These are phyloP conservation scores for Chlorella sp. DNA, from an alignment of 139 green algal genomes.

Conservation along the genomic window DNA sequence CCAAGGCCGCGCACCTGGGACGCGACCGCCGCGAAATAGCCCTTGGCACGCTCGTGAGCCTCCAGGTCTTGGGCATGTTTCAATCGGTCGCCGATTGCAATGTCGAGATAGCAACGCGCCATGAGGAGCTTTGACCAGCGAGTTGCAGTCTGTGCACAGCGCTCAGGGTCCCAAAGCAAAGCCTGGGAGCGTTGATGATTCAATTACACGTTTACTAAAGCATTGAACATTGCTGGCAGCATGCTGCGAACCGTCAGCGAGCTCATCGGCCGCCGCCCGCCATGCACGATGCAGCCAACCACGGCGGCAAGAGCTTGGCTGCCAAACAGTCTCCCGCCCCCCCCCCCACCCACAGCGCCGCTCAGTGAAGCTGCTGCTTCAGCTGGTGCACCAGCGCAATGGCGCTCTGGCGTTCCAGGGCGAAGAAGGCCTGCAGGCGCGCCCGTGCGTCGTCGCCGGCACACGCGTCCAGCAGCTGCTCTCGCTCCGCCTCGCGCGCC, in stretches of 20 bases:
- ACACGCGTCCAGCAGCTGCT: background rate
- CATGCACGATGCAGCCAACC: background rate
- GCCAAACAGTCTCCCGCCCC: background rate
- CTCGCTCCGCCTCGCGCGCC: constrained; percentile 12
- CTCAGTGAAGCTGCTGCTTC: constrained; percentile 15
- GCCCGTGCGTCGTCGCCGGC: background rate
- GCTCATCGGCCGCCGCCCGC: too few species aligned
- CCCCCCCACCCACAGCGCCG: too few species aligned
- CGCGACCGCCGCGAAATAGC: constrained; percentile 27
- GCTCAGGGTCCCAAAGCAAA: too few species aligned
- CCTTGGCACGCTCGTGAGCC: constrained; percentile 41
- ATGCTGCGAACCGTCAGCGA: too few species aligned
- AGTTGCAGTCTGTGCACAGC: too few species aligned
- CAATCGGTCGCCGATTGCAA: constrained; percentile 64
- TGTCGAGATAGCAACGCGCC: constrained; percentile 55
- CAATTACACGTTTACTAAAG: too few species aligned
- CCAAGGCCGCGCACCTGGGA: constrained; percentile 33
- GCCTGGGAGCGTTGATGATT: background rate
- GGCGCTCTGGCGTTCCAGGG: background rate
- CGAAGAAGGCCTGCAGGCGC: constrained; percentile 8
- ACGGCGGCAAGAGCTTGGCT: too few species aligned
- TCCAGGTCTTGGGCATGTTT: constrained; percentile 30
- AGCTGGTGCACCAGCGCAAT: constrained; percentile 19
- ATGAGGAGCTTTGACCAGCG: background rate
- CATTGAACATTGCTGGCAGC: too few species aligned